Conservation (phyloP, 441 rosid species). For the Pelargonium australe region DNA sequence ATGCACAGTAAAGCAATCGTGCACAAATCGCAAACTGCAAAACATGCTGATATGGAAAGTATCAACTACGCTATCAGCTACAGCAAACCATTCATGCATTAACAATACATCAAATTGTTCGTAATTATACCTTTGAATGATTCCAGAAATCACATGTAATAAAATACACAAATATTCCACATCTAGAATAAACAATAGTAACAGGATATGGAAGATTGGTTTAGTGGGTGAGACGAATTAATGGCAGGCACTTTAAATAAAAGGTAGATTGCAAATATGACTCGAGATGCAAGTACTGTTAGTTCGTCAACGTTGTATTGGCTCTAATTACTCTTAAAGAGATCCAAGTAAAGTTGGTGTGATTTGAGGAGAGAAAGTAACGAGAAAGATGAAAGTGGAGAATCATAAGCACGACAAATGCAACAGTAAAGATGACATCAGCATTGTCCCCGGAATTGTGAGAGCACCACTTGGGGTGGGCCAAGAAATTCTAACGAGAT, state of each 20-base stretch:
- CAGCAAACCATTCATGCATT: background rate
- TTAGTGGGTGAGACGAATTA: conserved; percentile 17
- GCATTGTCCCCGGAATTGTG: conserved; percentile 37
- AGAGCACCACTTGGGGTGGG: conserved; percentile 37
- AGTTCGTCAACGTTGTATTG: conserved; percentile 27
- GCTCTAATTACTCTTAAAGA: conserved; percentile 22
- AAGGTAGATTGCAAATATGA: conserved; percentile 23
- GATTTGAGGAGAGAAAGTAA: conserved; percentile 25
- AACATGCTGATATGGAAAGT: background rate
- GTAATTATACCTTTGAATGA: background rate
- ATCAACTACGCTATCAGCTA: background rate
- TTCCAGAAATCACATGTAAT: background rate
- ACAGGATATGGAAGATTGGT: conserved; percentile 4
- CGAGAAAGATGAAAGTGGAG: conserved; percentile 36
- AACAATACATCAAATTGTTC: background rate
- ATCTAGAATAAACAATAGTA: background rate
- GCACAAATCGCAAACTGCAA: background rate
- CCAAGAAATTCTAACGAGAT: conserved; percentile 25
- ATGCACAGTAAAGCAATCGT: background rate
- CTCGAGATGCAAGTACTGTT: conserved; percentile 17
- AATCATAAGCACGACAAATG: conserved; percentile 45
- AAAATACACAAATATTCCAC: background rate
- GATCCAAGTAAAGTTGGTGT: conserved; percentile 31
- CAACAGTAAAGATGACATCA: conserved; percentile 35
- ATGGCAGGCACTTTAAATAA: conserved; percentile 17